Base-by-base conservation (phyloP, 352 stramenopile genomes). In the Pythium phragmitis region DNA sequence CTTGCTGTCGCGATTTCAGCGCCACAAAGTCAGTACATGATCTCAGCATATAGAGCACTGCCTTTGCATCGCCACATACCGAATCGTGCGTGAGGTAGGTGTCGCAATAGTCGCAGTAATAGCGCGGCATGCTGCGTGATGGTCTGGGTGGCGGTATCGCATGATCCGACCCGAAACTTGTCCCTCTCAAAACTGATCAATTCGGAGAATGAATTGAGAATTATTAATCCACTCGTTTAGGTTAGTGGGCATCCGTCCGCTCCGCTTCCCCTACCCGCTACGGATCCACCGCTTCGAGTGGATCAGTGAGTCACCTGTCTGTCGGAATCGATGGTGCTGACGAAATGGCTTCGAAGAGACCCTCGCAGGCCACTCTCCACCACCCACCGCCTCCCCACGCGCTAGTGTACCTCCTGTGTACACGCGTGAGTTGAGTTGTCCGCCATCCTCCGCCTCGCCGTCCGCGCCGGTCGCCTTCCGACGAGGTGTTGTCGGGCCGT, bases 101-200 rank as follows among this genome's bases (percentile, higher is more conserved):
- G 69, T 97, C 91, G 73, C 92, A 97, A 75, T 97, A 98, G 75
- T 98, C 91, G 75, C 91, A 98, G 76, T 97, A 98, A 77, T 97
- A 98, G 65, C 91, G 88, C 70, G 89, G 90, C 89, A 98, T 97
- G 54, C 72, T 21, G 3, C 13, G 14, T 1, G 41, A 8, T 42
- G 17, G 34, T 30, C 30, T n/a, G 3, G 53, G 4, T 58, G 37
- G 30, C 14, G 23, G 16, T 52, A 30, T 13, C 2, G 0, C 30
- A 13, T 5, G 12, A 16, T 30, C 26, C 53, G 23, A 36, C 39
- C 54, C 19, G 52, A 5, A 42, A 1, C 42, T n/a, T 42, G 13
- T 28, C 26, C 63, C 63, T 55, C 4, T 66, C 45, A 14, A 70
- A 70, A 47, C 7, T 30, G 63, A 66, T 70, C 56, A 70, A 70